Base-by-base conservation (phyloP, 1,139 yeast genomes). In the Eremothecium sinecaudum region DNA sequence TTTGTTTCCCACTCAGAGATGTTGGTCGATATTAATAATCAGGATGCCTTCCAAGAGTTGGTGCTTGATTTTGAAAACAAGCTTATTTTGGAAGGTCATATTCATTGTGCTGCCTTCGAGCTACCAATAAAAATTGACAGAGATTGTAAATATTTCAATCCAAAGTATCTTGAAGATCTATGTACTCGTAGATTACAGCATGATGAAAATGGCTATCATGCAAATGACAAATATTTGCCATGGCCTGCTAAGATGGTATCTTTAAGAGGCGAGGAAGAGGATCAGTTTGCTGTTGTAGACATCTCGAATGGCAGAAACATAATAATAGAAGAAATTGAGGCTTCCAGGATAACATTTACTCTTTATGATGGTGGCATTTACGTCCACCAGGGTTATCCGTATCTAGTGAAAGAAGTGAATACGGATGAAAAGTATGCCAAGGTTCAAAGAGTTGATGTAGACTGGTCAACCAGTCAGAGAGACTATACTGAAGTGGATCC, bases 401-500 rank as follows among this genome's bases (percentile, higher is more conserved):
- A 86, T 51, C 55, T 92, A 23, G 87, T 92, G 0, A 73, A 79
- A 37, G 94, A 86, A 46, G 80, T 90, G 49, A 80, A 86, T 46
- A 66, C 80, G 0, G 82, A 81, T 20, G 79, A 73, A 10, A 69
- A 67, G 37, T 82, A 62, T 57, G 97, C 97, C 0, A 79, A 78
- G 42, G 95, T 87, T 2, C 78, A 75, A 46, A 61, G 94, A 37
- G 95, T 87, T 0, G 77, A 79, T 46, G 97, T 90, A 7, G 94
- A 87, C 44, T 90, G 98, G 96, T 71, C 75, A 1, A 90, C 99
- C 0, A 69, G 71, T 34, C 97, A 90, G 51, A 64, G 98, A 36
- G 98, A 92, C 56, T 90, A 70, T 47, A 83, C 95, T 0, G 94
- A 90, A 55, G 79, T 87, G 9, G 97, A 92, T 53, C 96, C 99